Percentiles rank a stretch among this genome's conserved stretches.
These are phyloP conservation scores for Mortierella sp. DNA, from an alignment of 371 early-diverging fungal genomes.

Conservation along the genomic window DNA sequence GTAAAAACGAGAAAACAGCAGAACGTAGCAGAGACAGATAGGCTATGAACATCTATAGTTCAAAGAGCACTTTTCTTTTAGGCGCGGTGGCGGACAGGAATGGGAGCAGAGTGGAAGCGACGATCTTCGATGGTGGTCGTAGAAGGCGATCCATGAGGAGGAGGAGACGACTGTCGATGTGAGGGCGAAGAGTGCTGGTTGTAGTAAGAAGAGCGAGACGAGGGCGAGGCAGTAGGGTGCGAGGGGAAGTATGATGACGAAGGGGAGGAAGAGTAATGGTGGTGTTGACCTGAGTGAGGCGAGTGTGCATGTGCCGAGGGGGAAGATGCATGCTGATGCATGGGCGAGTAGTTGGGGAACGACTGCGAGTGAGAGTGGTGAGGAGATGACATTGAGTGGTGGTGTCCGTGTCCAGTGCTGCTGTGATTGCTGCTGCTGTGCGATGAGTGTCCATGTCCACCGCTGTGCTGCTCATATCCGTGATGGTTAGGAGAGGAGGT, in stretches of 20 bases:
- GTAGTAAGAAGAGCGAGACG: constrained; percentile 2
- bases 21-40: background rate
- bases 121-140: constrained; percentile 37
- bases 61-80: constrained; percentile 6
- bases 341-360: constrained; percentile 48
- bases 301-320: constrained; percentile 19
- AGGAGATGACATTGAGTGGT: constrained; percentile 31
- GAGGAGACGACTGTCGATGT: constrained; percentile 22
- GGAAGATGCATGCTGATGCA: constrained; percentile 14
- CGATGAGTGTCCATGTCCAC: constrained; percentile 2
- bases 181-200: constrained; percentile 10
- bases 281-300: constrained; percentile 31
- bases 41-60: background rate
- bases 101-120: constrained; percentile 57
- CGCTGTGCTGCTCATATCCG: constrained; percentile 26
- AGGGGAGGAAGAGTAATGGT: constrained; percentile 48
- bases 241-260: constrained; percentile 19
- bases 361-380: constrained; percentile 47
- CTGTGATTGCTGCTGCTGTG: background rate
- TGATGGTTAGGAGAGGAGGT: constrained; percentile 20
- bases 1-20: background rate
- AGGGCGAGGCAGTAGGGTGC: background rate
- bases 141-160: constrained; percentile 34
- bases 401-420: constrained; percentile 15
- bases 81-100: constrained; percentile 50